Evolutionary conservation across 306 rosid genomes (phyloP), one percentile per base, ranked within the genome.

Genomic region (Vicia faba): DNA sequence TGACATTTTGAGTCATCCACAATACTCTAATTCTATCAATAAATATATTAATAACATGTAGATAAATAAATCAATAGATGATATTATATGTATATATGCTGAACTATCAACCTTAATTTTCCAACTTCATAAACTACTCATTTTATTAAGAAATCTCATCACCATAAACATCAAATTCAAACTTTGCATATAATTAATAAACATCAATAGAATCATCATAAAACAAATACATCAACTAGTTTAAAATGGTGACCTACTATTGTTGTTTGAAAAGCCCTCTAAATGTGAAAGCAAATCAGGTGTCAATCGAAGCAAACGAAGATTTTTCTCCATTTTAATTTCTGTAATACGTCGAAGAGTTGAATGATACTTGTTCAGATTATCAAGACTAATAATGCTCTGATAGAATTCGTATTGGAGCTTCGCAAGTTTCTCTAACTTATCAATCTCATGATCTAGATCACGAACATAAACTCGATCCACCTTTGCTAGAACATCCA

Each of bases 231-330:
- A 18, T 10, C 31, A 36, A 60, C 5, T 60, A 1, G 1, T 36
- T 36, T 19, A 61, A 39, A 75, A 75, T 61, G 19, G 13, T 44
- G 1, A 60, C 2, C 7, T 11, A 2, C 11, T 36, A 2, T 35
- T 7, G 0, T 48, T 1, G 16, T 45, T 54, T 26, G 68, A 56
- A 33, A 33, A 7, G 12, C 35, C 43, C 60, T 10, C 45, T 43
- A 51, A 12, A 14, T 78, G 35, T 0, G 82, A 54, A 53, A 78
- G 71, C 82, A 72, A 12, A 4, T 79, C 69, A 13, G 83, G 72
- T 13, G 83, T 19, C 51, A 79, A 55, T 2, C 76, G 83, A 79
- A 79, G 79, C 73, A 63, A 19, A n/a, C 76, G 64, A 0, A 68
- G 0, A 11, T 43, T 59, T 41, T 63, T 74, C 49, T 79, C 83